These are phyloP conservation scores for Rhazya stricta DNA, from an alignment of 257 asterid species.

Conservation along the genomic window DNA sequence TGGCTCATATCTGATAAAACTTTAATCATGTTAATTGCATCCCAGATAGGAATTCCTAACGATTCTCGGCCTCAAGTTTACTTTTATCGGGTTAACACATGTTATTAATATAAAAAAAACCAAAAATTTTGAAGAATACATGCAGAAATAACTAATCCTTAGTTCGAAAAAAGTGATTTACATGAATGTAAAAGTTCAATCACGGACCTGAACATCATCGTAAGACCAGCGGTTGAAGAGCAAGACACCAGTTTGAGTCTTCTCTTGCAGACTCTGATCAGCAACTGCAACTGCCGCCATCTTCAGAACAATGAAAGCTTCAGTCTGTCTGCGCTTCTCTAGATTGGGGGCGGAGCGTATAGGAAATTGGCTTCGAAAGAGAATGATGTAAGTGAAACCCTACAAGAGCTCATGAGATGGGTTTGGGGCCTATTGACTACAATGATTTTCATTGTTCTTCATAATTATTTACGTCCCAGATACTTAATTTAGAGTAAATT, in stretches of 20 bases:
- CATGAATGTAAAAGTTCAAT: neutral
- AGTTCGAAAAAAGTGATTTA: neutral
- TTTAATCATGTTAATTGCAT: neutral
- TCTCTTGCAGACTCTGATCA: conserved; percentile 7
- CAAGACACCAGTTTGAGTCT: conserved; percentile 36
- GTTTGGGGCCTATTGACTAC: neutral
- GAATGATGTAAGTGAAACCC: neutral
- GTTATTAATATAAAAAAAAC: neutral
- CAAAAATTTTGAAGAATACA: neutral
- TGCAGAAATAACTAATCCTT: neutral
- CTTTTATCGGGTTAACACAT: neutral
- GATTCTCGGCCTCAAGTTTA: neutral
- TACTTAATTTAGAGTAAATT: neutral
- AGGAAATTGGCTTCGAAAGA: neutral
- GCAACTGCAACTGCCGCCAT: neutral
- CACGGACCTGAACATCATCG: conserved; percentile 59
- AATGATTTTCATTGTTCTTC: neutral
- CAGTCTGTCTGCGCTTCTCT: neutral
- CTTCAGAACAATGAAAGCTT: neutral
- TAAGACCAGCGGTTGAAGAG: conserved; percentile 69
- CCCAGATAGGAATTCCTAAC: neutral
- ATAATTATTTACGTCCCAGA: neutral
- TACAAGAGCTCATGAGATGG: neutral
- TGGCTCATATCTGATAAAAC: neutral
- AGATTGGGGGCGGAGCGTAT: neutral